Evolutionary conservation across 2,329 filamentous ascomycete species (phyloP), one percentile per base, ranked within the genome.

Genomic region (Ascochyta clinopodiicola): DNA sequence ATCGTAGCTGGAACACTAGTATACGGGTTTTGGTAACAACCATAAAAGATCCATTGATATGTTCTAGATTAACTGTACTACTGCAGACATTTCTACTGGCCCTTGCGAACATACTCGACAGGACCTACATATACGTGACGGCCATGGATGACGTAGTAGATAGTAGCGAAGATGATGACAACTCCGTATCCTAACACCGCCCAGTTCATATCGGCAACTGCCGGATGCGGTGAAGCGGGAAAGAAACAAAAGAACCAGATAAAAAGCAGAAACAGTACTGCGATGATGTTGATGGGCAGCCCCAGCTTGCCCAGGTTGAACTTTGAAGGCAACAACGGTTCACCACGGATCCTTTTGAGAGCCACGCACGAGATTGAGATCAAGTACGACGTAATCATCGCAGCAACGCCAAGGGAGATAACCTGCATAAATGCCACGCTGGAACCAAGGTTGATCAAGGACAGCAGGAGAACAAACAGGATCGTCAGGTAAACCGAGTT

Each of bases 151-250:
- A 66, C 61, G 57, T 81, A 82, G 52, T 77, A 82, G 0, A 74
- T 51, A 7, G 74, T 63, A 3, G 79, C 76, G 46, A 80, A 76
- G 13, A 76, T 63, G 29, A 81, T 61, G 21, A 78, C 69, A 0
- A 66, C 71, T 6, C 75, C 72, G 55, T 78, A 81, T 62, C 81
- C 78, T 3, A 70, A 63, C 22, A 74, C 62, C 27, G 71, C 74
- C 78, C 79, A 82, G 51, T 82, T 81, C 79, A 81, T 81, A 7
- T 71, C 76, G 24, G 60, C 79, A 76, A 40, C 66, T 61, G 49
- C 75, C 72, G 63, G 81, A 77, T 70, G 80, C 1, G 65, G 61
- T 8, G 17, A 50, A 24, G 62, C 44, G 0, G 79, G 79, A 43
- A 80, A 80, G 50, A 81, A 80, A 0, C 70, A 66, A 45, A 80